A percentile compares a stretch with the other conserved stretches of the same genome.
These are phyloP conservation scores for Brassica carinata DNA, from an alignment of 345 rosid genomes.

Conservation along the genomic window DNA sequence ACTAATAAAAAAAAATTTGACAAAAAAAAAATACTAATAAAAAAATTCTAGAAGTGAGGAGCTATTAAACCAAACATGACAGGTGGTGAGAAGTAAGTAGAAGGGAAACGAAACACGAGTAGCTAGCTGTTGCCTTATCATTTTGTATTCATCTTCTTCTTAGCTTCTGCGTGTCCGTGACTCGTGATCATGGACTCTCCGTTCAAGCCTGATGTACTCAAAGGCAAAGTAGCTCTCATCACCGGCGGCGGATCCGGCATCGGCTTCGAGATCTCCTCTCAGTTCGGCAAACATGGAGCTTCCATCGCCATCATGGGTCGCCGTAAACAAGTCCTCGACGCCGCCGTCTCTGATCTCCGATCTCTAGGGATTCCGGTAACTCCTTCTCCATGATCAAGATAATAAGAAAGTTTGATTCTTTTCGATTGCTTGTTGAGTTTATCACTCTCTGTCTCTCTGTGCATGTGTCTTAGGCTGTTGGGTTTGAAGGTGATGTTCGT, in stretches of 20 bases:
- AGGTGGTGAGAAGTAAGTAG: background rate
- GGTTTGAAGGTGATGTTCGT: slow-evolving; percentile 87
- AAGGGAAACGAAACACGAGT: background rate
- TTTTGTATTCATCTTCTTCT: background rate
- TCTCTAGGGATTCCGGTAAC: slow-evolving; percentile 66
- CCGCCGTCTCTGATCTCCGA: slow-evolving; percentile 62
- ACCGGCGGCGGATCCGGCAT: slow-evolving; percentile 95
- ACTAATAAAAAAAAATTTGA: no score
- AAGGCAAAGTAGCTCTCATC: slow-evolving; percentile 64
- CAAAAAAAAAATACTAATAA: no score
- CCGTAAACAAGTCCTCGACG: slow-evolving; percentile 60
- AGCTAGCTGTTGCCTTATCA: background rate
- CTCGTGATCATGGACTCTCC: slow-evolving; percentile 62
- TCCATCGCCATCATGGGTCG: slow-evolving; percentile 82
- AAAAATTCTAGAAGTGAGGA: no score
- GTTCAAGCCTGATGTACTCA: slow-evolving; percentile 55
- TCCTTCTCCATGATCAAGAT: background rate
- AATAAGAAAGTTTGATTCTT: background rate
- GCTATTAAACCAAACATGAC: background rate
- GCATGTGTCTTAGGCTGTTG: slow-evolving; percentile 55
- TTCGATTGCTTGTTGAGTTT: background rate
- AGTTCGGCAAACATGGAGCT: slow-evolving; percentile 77
- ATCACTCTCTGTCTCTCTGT: background rate
- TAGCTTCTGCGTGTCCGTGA: background rate
- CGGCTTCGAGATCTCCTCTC: slow-evolving; percentile 75